Conservation (phyloP, 495 filamentous ascomycete genomes). For the Beverwykella pulmonaria region DNA sequence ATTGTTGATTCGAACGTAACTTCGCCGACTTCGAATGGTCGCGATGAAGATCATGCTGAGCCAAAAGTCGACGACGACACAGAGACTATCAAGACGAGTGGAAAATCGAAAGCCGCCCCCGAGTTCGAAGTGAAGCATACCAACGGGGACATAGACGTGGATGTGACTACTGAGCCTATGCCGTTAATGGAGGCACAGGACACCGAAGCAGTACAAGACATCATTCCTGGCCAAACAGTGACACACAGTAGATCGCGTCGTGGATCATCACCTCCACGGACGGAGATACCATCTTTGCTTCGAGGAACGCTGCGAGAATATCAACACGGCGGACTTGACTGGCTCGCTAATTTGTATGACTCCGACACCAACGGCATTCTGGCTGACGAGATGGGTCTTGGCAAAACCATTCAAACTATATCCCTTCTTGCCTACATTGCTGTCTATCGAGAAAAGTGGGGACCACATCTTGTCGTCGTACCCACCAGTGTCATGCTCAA, state of each 20-base stretch:
- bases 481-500: conserved; percentile 99
- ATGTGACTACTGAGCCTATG: not conserved
- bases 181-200: conserved; percentile 12
- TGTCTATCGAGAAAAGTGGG: conserved; percentile 89
- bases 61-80: not conserved
- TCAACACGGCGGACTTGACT: conserved; percentile 94
- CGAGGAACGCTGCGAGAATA: conserved; percentile 93
- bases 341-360: conserved; percentile 91
- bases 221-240: not conserved
- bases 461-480: conserved; percentile 93
- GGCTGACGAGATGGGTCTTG: conserved; percentile 99
- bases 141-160: not conserved
- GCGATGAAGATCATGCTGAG: conserved; percentile 10
- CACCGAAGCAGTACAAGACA: not conserved
- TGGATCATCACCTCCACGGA: conserved; percentile 24
- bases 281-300: conserved; percentile 73
- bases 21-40: not conserved
- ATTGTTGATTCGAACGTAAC: not conserved
- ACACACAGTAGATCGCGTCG: conserved; percentile 24
- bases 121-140: not conserved
- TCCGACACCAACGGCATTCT: conserved; percentile 94
- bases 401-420: conserved; percentile 99
- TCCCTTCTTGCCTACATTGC: conserved; percentile 91
- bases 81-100: not conserved
- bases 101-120: not conserved